Base-by-base conservation (phyloP, 768 basidiomycete genomes). In the Leccinum truebloodii region DNA sequence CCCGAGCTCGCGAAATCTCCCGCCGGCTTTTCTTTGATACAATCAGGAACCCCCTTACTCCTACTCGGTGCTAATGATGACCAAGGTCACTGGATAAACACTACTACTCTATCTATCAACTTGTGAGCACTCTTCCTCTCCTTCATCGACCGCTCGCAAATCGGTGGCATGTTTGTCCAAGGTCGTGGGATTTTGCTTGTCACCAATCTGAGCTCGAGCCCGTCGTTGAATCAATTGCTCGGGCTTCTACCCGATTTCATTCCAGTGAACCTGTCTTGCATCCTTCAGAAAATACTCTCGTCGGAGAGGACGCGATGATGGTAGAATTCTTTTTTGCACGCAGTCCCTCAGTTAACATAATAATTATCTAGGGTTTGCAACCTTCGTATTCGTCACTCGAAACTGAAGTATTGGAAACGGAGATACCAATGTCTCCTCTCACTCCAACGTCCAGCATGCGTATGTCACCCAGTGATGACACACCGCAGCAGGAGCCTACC, bases 11-110 rank as follows among this genome's bases (percentile, higher is more conserved):
- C 51, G 1, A 72, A 70, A 37, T 16, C 69, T 6, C 16, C 35
- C 41, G 35, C 60, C 20, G 64, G 68, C 12, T 60, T 73, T 54
- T 65, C 61, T 12, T 73, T 70, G 68, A 54, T 64, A 35, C 68
- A 75, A 50, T 73, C 64, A 16, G 70, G 70, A 54, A 66, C 65
- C 4, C 73, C 73, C 1, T 35, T 70, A 51, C 61, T 73, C 48
- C 20, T 73, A 20, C 63, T 73, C 2, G 63, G 65, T 41, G 41
- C 30, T 28, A 60, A 60, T 32, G 24, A 37, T 26, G 22, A 52
- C 6, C 55, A 55, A 3, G 59, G 65, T 24, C 32, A 13, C 26
- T 75, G 72, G 72, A 59, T 49, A 53, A 55, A 46, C 30, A 12
- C 64, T 46, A 66, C 63, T 22, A 64, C 65, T n/a, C 49, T 73